A percentile compares a stretch with the other conserved stretches of the same genome.
These are phyloP conservation scores for Chlorella sp. DNA, from an alignment of 139 green algal genomes.

Conservation along the genomic window DNA sequence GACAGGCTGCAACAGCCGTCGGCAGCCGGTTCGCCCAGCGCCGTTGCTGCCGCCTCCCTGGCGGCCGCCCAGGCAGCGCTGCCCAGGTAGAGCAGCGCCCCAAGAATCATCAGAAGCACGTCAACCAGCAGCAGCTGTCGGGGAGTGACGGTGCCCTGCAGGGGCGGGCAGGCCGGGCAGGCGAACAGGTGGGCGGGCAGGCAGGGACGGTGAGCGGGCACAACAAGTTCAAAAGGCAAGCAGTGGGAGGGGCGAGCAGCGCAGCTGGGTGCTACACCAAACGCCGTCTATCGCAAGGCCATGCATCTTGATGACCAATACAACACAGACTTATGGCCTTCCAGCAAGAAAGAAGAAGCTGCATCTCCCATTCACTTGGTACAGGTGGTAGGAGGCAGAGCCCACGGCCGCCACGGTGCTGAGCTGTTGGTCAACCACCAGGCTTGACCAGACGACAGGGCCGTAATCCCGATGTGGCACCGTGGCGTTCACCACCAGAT, in stretches of 20 bases:
- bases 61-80: not conserved
- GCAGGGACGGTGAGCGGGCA: too few species aligned
- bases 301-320: not conserved
- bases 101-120: conserved; percentile 6
- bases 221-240: not conserved
- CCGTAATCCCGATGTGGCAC: conserved; percentile 46
- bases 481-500: conserved; percentile 61
- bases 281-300: not conserved
- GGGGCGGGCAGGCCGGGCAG: not conserved
- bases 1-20: not conserved
- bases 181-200: too few species aligned
- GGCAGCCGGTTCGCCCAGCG: not conserved
- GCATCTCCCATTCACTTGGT: conserved; percentile 25
- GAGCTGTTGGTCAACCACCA: conserved; percentile 82
- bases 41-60: not conserved
- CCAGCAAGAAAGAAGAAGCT: not conserved
- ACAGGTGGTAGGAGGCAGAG: conserved; percentile 61
- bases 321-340: not conserved
- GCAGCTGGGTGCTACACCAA: not conserved
- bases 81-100: conserved; percentile 32
- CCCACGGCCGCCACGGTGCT: conserved; percentile 57
- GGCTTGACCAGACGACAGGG: conserved; percentile 67
- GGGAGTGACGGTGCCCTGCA: conserved; percentile 26
- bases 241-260: not conserved
- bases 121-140: conserved; percentile 23